Evolutionary conservation across 2,329 filamentous ascomycete genomes (phyloP).

Genomic region (Penicillium capsulatum): DNA sequence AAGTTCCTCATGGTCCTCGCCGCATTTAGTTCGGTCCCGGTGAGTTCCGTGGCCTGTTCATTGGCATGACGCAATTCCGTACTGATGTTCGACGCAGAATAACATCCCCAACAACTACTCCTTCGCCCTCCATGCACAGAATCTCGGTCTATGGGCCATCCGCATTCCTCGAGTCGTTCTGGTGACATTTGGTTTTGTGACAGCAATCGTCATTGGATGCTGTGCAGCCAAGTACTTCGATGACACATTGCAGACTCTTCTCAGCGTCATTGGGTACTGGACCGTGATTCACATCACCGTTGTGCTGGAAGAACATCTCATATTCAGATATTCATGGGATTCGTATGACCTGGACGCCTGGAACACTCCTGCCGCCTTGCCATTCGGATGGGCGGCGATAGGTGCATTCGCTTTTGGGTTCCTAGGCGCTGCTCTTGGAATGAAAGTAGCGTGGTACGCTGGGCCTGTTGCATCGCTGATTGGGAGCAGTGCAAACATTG

Average conservation of each 20-base stretch:
- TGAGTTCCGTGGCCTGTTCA: constrained; percentile 10
- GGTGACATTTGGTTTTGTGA: constrained; percentile 34
- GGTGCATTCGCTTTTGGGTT: constrained; percentile 32
- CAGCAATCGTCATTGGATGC: constrained; percentile 32
- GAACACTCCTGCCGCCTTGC: constrained; percentile 26
- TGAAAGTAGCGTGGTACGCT: constrained; percentile 36
- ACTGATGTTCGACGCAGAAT: constrained; percentile 21
- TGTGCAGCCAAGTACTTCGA: constrained; percentile 31
- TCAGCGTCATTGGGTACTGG: constrained; percentile 50
- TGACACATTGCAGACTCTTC: constrained; percentile 43
- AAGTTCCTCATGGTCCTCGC: constrained; percentile 35
- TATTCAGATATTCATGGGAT: constrained; percentile 33
- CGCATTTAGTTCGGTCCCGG: constrained; percentile 32
- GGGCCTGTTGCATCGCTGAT: constrained; percentile 31
- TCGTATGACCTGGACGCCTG: constrained; percentile 35
- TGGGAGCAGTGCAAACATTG: constrained; percentile 33
- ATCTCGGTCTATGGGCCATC: constrained; percentile 34
- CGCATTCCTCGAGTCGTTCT: constrained; percentile 31
- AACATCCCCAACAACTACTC: constrained; percentile 40
- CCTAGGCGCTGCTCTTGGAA: constrained; percentile 32
- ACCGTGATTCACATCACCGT: constrained; percentile 40
- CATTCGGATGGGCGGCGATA: constrained; percentile 35
- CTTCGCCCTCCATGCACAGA: constrained; percentile 35
- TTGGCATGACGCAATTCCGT: not conserved
- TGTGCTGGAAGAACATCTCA: constrained; percentile 33